Conservation (phyloP, 2,329 filamentous ascomycete species). For the Botrytis tulipae region DNA sequence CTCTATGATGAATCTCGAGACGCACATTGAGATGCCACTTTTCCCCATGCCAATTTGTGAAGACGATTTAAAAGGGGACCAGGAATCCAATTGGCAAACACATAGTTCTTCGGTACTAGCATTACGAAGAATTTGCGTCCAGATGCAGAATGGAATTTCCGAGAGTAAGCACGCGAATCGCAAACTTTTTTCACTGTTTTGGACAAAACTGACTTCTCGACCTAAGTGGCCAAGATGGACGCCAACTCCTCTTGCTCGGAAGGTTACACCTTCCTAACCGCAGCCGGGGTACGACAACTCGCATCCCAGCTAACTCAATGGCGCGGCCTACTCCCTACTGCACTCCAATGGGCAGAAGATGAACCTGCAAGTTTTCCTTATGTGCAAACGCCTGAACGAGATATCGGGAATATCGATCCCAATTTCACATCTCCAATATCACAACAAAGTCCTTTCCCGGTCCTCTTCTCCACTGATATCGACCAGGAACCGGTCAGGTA, state of each 20-base stretch:
- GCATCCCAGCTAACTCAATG: constrained; percentile 55
- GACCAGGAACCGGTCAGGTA: constrained; percentile 46
- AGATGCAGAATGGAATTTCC: constrained; percentile 52
- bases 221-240: constrained; percentile 9
- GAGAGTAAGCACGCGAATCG: constrained; percentile 45
- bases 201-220: background rate
- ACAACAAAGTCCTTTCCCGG: constrained; percentile 31
- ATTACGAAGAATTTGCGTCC: constrained; percentile 51
- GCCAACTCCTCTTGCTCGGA: constrained; percentile 24
- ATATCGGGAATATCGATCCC: constrained; percentile 25
- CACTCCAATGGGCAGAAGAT: constrained; percentile 57
- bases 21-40: constrained; percentile 53
- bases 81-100: constrained; percentile 54
- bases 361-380: constrained; percentile 46
- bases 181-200: background rate
- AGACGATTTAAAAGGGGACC: constrained; percentile 48
- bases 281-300: constrained; percentile 50
- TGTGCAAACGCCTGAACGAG: background rate
- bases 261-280: constrained; percentile 29
- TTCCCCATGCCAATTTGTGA: constrained; percentile 50
- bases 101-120: constrained; percentile 61
- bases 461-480: constrained; percentile 50
- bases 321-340: constrained; percentile 53
- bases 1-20: constrained; percentile 52
- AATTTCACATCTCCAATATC: constrained; percentile 26